Percentiles rank a stretch among this genome's conserved stretches.
Conservation (phyloP, 345 rosid species). For the Odontarrhena argentea region DNA sequence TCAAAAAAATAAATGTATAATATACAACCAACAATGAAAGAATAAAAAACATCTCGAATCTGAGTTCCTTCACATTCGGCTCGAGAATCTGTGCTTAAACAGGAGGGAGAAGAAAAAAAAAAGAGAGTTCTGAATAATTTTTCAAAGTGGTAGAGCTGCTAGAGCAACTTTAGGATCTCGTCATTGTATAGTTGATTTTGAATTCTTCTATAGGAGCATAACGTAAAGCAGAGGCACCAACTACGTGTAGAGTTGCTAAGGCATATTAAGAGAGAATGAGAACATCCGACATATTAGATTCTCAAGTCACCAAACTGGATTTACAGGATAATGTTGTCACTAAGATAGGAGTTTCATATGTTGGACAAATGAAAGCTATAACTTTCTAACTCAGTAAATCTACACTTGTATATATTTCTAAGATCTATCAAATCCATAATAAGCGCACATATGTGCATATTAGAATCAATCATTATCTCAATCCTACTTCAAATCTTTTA, state of each 20-base stretch:
- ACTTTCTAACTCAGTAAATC: conserved; percentile 1
- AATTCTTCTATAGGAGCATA: not conserved
- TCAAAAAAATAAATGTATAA: not conserved
- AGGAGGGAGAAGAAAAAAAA: not conserved
- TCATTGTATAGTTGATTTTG: not conserved
- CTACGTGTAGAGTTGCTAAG: not conserved
- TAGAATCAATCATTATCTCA: conserved; percentile 18
- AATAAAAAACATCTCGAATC: too few species aligned
- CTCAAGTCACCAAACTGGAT: conserved; percentile 19
- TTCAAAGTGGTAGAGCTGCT: too few species aligned
- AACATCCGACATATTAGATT: conserved; percentile 4
- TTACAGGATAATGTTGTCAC: conserved; percentile 6
- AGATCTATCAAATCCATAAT: not conserved
- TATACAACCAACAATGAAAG: not conserved
- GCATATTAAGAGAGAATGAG: not conserved
- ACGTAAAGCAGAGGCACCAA: not conserved
- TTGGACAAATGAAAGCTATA: not conserved
- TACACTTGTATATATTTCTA: conserved; percentile 7
- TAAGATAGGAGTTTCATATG: not conserved
- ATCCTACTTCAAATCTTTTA: conserved; percentile 21
- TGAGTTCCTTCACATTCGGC: too few species aligned
- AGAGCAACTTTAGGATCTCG: not conserved
- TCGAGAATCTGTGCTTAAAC: too few species aligned
- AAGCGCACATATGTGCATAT: conserved; percentile 32
- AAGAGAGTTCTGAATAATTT: not conserved